phyloP scores from a whole-genome alignment of 192 early-diverging fungal genomes.

The Physocladia obscura region DNA sequence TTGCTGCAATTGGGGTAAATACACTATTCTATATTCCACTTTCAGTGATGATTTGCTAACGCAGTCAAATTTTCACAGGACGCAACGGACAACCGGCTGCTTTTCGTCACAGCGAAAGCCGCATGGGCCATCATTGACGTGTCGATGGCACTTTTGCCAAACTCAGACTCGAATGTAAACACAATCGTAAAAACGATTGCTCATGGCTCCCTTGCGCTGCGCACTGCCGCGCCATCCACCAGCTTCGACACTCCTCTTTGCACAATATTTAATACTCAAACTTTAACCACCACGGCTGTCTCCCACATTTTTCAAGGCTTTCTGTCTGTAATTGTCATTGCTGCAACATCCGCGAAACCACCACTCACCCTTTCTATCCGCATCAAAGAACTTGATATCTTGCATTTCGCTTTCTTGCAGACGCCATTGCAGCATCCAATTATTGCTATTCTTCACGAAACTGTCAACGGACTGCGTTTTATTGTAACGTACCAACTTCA shows the following conservation, averaged over 20 bases:
- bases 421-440: not conserved
- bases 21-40: too few relatives aligned
- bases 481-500: slow-evolving; percentile 62
- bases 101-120: not conserved
- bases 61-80: too few relatives aligned
- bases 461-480: slow-evolving; percentile 48
- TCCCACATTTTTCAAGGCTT: not conserved
- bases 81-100: too few relatives aligned
- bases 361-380: slow-evolving; percentile 30
- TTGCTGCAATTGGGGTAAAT: too few relatives aligned
- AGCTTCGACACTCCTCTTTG: not conserved
- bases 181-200: not conserved
- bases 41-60: too few relatives aligned
- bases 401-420: not conserved
- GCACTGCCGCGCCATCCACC: not conserved
- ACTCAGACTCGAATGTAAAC: not conserved
- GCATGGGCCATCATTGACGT: not conserved
- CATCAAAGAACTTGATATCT: slow-evolving; percentile 22
- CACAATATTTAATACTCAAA: too few relatives aligned
- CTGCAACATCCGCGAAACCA: not conserved
- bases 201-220: not conserved
- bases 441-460: slow-evolving; percentile 59
- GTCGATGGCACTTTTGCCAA: not conserved
- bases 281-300: not conserved
- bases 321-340: not conserved